Base-by-base conservation (phyloP, 805 yeast genomes). In the Teunomyces tritomae region DNA sequence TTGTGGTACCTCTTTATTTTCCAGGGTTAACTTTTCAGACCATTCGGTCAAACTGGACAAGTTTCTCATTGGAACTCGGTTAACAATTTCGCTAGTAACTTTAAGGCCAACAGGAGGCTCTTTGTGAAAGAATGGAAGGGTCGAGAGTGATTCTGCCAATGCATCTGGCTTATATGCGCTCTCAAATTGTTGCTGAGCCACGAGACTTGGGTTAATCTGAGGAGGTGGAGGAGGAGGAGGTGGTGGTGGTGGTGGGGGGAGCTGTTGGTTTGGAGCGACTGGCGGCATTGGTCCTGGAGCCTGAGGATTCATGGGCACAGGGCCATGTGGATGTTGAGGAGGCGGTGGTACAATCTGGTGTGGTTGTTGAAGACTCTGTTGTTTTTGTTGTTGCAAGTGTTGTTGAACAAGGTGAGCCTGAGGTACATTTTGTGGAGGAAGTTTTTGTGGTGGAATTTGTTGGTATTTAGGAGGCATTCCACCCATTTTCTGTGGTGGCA, bases 1-100 rank as follows among this genome's bases (percentile, higher is more conserved):
- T 2, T 67, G 49, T 0, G 82, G 75, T 2, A 72, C 68, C 8
- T 65, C 63, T 36, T 75, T 70, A 1, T 77, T 77, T 39, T 73
- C 75, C 2, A 60, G 57, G 20, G 56, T 56, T 26, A 77, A 57
- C 34, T 68, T 70, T 11, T 75, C 74, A 0, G 88, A 81, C 91
- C 90, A 85, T 49, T 74, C 74, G 32, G 71, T 68, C 2, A 59
- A 46, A 28, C 71, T 62, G 5, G 55, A 45, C 26, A 72, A 47
- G 6, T 58, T 53, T 28, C 56, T 58, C 47, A 62, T 47, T 0
- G 64, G 61, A 4, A 72, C 49, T 33, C 58, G 55, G 20, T 49
- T 54, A 42, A 62, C n/a, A 20, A 37, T 26, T 13, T 37, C 29
- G n/a, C 40, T 37, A 8, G 28, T 17, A 28, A 37, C 40, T 26